Evolutionary conservation across 345 rosid species (phyloP), one percentile per base, ranked within the genome.

Genomic region (Populus pruinosa): DNA sequence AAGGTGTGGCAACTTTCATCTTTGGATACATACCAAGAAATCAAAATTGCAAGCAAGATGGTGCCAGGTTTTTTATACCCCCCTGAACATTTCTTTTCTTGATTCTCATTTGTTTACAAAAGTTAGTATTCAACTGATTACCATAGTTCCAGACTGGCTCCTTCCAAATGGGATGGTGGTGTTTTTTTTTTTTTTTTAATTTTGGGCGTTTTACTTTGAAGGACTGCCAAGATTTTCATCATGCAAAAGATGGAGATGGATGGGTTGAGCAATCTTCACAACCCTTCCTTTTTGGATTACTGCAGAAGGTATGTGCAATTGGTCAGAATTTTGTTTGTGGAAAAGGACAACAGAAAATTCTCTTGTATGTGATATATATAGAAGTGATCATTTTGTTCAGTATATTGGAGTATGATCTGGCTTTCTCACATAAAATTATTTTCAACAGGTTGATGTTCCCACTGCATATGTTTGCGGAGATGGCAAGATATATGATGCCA

Each of bases 231-330:
- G 97, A 94, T 71, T 92, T 89, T 78, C 98, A 96, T 85, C 98
- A 73, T 82, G 96, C 96, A 80, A 96, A 92, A 85, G 99, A 96
- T 85, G 99, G 98, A 80, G 98, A 96, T 87, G 99, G 98, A 81
- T 96, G 99, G 99, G 90, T 94, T 69, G 98, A 96, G 82, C 99
- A 94, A 82, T 88, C 90, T 85, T 89, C 91, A 9, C 90, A 94
- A 49, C 97, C 91, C 12, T 85, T 96, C 73, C 73, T 91, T 70
- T 96, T 92, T 21, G 98, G 99, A 29, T 78, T 91, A 75, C 80
- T 96, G 81, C 98, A 94, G 84, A 96, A 91, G 99, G 98, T 91
- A 82, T 38, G 63, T 67, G 65, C 76, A 50, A 67, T 31, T 68
- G 13, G 61, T 33, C 41, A 29, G 43, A 43, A 41, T 17, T 33